These are phyloP conservation scores for Flammula alnicola DNA, from an alignment of 1,284 basidiomycete genomes.

Conservation along the genomic window DNA sequence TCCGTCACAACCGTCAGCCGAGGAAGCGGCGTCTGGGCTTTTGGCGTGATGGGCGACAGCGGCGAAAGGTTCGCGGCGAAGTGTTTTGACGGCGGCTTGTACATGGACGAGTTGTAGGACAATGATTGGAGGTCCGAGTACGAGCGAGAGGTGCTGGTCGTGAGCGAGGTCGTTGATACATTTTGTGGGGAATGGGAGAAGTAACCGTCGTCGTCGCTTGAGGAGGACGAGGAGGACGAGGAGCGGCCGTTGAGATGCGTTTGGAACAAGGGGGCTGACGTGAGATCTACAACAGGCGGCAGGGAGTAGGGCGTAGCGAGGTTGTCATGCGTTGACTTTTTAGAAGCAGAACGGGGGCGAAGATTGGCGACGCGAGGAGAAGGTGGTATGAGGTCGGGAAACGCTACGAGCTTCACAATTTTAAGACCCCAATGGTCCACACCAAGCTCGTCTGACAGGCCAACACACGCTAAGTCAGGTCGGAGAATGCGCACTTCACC, in stretches of 20 bases:
- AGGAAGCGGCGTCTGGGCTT: constrained; percentile 6
- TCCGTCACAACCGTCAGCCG: constrained; percentile 10
- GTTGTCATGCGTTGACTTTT: constrained; percentile 14
- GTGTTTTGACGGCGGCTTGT: constrained; percentile 41
- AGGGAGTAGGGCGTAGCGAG: constrained; percentile 2
- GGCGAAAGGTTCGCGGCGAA: constrained; percentile 29
- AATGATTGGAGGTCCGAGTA: constrained; percentile 44
- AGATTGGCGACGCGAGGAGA: constrained; percentile 20
- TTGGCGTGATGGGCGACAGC: constrained; percentile 13
- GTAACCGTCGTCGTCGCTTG: constrained; percentile 56
- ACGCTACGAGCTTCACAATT: constrained; percentile 76
- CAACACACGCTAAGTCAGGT: constrained; percentile 61
- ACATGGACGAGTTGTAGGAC: constrained; percentile 33
- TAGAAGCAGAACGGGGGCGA: too few relatives aligned
- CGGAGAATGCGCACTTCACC: constrained; percentile 54
- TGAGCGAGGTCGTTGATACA: constrained; percentile 37
- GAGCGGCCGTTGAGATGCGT: constrained; percentile 6
- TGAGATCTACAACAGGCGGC: constrained; percentile 14
- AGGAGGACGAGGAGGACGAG: constrained; percentile 30
- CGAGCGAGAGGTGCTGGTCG: constrained; percentile 45
- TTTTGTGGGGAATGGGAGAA: constrained; percentile 57
- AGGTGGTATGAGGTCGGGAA: constrained; percentile 66
- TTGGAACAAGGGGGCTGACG: constrained; percentile 12
- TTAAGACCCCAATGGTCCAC: constrained; percentile 75
- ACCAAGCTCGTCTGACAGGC: constrained; percentile 59